Percentiles rank a stretch among this genome's conserved stretches.
These are phyloP conservation scores for Neofusicoccum ribis DNA, from an alignment of 2,329 filamentous ascomycete genomes.

Conservation along the genomic window DNA sequence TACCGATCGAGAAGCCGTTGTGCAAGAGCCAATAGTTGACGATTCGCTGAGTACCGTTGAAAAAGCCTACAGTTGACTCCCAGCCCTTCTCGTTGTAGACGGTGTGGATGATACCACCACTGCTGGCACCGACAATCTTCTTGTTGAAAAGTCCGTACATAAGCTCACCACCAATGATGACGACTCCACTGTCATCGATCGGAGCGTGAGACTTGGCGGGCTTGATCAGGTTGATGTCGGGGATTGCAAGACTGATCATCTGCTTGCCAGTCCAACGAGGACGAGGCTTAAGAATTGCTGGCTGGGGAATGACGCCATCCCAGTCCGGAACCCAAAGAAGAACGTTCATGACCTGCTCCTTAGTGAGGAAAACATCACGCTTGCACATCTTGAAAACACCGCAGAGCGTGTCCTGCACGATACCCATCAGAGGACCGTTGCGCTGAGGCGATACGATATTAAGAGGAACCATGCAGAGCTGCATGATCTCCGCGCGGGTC, in stretches of 20 bases:
- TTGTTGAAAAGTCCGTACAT: constrained; percentile 90
- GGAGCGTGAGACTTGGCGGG: constrained; percentile 45
- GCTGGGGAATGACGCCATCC: constrained; percentile 91
- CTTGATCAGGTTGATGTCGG: constrained; percentile 68
- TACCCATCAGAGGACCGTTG: constrained; percentile 98
- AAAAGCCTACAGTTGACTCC: constrained; percentile 85
- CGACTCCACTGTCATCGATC: constrained; percentile 71
- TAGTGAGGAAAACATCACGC: constrained; percentile 85
- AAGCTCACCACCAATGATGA: constrained; percentile 84
- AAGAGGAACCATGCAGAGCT: constrained; percentile 95
- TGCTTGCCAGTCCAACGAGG: constrained; percentile 99
- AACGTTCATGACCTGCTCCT: constrained; percentile 92
- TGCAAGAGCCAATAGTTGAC: constrained; percentile 98
- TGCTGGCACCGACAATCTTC: constrained; percentile 87
- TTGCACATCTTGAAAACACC: constrained; percentile 97
- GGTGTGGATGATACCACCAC: constrained; percentile 90
- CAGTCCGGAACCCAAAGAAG: constrained; percentile 97
- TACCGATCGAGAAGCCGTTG: constrained; percentile 95
- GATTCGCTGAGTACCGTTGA: constrained; percentile 92
- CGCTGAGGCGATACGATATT: constrained; percentile 98
- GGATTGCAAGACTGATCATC: constrained; percentile 90
- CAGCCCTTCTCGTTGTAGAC: constrained; percentile 94
- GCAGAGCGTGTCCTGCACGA: constrained; percentile 95
- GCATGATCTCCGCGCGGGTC: constrained; percentile 88
- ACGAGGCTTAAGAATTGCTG: constrained; percentile 89